Evolutionary conservation across 129 eudicot species (phyloP).

Genomic region (Flaveria linearis): DNA sequence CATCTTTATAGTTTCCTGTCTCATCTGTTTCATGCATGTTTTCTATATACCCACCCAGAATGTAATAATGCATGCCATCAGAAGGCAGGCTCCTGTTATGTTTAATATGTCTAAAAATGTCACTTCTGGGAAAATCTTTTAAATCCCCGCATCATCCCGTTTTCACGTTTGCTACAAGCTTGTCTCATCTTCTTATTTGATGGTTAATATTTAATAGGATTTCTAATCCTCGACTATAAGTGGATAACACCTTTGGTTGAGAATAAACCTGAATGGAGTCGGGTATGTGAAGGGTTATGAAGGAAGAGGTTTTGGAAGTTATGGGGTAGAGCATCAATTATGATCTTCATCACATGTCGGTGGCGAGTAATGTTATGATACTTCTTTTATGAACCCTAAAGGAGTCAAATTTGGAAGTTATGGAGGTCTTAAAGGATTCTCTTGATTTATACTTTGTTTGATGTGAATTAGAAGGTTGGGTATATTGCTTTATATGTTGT

Average conservation of each 20-base stretch:
- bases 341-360: conserved; percentile 7
- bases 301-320: conserved; percentile 1
- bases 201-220: conserved; percentile 27
- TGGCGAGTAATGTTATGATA: neutral
- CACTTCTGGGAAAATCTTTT: neutral
- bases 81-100: conserved; percentile 11
- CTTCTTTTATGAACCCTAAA: conserved; percentile 1
- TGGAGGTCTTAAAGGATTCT: conserved; percentile 22
- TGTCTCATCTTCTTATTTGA: neutral
- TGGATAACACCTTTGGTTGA: conserved; percentile 13
- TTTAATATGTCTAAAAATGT: conserved; percentile 8
- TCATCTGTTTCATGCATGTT: conserved; percentile 20
- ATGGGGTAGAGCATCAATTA: neutral
- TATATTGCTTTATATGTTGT: conserved; percentile 33
- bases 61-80: conserved; percentile 32
- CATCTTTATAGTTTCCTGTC: conserved; percentile 17
- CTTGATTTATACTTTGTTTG: conserved; percentile 27
- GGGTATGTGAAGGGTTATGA: conserved; percentile 6
- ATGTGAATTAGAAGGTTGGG: conserved; percentile 25
- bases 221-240: conserved; percentile 28
- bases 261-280: conserved; percentile 8
- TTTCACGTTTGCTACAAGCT: conserved; percentile 10
- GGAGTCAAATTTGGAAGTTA: conserved; percentile 24
- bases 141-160: neutral
- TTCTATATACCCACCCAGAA: neutral